phyloP scores from a whole-genome alignment of 169 alveolate species.

The Cryptosporidium andersoni region DNA sequence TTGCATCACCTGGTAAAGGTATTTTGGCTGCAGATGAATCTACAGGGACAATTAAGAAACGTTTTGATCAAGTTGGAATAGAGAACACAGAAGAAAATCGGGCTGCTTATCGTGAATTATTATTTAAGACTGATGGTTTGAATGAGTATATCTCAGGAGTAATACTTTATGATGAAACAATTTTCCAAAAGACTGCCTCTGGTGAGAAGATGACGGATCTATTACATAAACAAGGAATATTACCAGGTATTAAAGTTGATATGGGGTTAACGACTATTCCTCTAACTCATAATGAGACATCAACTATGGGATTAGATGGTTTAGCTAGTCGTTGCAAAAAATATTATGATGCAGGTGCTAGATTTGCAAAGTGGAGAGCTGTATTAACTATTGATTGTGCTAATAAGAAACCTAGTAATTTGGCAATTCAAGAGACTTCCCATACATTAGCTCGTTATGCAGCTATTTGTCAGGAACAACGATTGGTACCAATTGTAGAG shows the following conservation, averaged over 20 bases:
- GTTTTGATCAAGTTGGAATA: constrained; percentile 91
- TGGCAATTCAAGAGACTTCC: constrained; percentile 93
- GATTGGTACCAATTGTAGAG: constrained; percentile 98
- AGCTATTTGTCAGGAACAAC: constrained; percentile 95
- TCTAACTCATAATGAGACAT: constrained; percentile 80
- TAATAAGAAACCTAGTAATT: constrained; percentile 90
- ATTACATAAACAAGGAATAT: constrained; percentile 89
- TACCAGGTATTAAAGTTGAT: constrained; percentile 96
- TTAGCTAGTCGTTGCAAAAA: constrained; percentile 94
- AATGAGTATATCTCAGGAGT: constrained; percentile 97
- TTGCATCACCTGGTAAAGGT: constrained; percentile 95
- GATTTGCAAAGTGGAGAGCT: constrained; percentile 99
- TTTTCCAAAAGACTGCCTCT: constrained; percentile 88
- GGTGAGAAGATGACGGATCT: constrained; percentile 89
- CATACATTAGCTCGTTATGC: constrained; percentile 99
- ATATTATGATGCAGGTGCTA: constrained; percentile 96
- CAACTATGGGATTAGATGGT: constrained; percentile 96
- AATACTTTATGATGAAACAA: constrained; percentile 97
- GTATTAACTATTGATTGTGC: constrained; percentile 92
- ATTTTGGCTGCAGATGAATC: constrained; percentile 99
- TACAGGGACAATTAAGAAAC: constrained; percentile 96
- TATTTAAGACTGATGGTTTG: constrained; percentile 90
- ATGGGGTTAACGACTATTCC: constrained; percentile 81
- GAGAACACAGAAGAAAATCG: constrained; percentile 96
- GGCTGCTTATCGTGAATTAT: constrained; percentile 93